Evolutionary conservation across 495 filamentous ascomycete species (phyloP).

Genomic region (Penicillium nucicola): DNA sequence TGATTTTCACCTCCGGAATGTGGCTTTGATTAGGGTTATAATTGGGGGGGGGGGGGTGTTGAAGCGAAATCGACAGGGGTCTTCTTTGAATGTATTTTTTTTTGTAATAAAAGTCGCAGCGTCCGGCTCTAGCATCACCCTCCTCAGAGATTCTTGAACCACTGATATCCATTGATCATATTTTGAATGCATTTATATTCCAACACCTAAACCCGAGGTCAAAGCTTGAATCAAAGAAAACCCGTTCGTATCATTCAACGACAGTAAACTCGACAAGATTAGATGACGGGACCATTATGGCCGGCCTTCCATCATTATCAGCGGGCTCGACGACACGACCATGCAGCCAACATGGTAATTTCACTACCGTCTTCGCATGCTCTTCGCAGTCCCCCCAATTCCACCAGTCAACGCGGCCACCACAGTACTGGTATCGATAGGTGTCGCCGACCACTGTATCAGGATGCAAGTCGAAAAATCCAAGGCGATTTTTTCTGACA

Average conservation of each 20-base stretch:
- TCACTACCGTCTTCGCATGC: conserved; percentile 7
- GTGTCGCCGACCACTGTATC: conserved; percentile 6
- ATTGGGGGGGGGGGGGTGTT: too few species aligned
- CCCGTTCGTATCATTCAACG: background rate
- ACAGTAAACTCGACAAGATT: background rate
- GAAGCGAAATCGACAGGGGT: too few species aligned
- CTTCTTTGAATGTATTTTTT: too few species aligned
- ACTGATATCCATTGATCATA: too few species aligned
- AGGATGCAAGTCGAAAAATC: background rate
- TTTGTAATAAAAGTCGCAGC: too few species aligned
- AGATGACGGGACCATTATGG: background rate
- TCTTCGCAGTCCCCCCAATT: conserved; percentile 8
- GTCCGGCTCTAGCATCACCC: too few species aligned
- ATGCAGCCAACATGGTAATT: conserved; percentile 9
- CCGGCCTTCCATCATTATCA: conserved; percentile 11
- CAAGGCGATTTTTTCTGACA: background rate
- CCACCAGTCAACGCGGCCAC: conserved; percentile 10
- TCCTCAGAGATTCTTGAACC: too few species aligned
- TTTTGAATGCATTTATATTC: background rate
- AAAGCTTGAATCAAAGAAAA: background rate
- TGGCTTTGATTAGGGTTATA: too few species aligned
- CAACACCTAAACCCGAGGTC: background rate
- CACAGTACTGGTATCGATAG: conserved; percentile 9
- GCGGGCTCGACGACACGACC: conserved; percentile 5
- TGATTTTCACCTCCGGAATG: background rate